phyloP scores from a whole-genome alignment of 2,329 filamentous ascomycete genomes.

The Clonostachys rosea region DNA sequence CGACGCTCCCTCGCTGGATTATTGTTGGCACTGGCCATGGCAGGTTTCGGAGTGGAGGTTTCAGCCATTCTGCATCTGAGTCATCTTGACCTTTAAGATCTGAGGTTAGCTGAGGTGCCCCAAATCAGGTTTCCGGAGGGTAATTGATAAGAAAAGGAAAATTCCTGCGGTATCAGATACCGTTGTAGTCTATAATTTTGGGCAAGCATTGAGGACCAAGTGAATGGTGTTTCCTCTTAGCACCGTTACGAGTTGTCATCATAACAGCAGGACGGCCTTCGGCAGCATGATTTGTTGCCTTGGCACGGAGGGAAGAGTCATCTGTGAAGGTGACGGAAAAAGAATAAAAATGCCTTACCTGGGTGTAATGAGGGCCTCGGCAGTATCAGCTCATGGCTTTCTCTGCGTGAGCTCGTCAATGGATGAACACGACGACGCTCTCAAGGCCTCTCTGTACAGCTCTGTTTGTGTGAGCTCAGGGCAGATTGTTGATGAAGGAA shows the following conservation, averaged over 20 bases:
- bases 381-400: not conserved
- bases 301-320: no score
- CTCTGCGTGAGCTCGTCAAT: not conserved
- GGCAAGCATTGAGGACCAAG: constrained; percentile 57
- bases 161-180: constrained; percentile 67
- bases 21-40: constrained; percentile 6
- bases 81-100: constrained; percentile 39
- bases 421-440: no score
- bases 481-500: no score
- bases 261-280: constrained; percentile 13
- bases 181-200: constrained; percentile 86
- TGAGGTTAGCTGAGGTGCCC: not conserved
- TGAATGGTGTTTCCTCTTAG: constrained; percentile 53
- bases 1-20: constrained; percentile 29
- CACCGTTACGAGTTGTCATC: constrained; percentile 56
- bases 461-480: no score
- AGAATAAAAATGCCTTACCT: constrained; percentile 8
- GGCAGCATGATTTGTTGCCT: no score
- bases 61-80: constrained; percentile 35
- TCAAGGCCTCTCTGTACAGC: no score
- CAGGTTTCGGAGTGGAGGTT: constrained; percentile 7
- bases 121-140: no score
- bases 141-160: not conserved
- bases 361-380: not conserved
- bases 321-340: no score